A percentile compares a stretch with the other conserved stretches of the same genome.
Evolutionary conservation across 345 rosid genomes (phyloP).

Genomic region (Abelmoschus esculentus): DNA sequence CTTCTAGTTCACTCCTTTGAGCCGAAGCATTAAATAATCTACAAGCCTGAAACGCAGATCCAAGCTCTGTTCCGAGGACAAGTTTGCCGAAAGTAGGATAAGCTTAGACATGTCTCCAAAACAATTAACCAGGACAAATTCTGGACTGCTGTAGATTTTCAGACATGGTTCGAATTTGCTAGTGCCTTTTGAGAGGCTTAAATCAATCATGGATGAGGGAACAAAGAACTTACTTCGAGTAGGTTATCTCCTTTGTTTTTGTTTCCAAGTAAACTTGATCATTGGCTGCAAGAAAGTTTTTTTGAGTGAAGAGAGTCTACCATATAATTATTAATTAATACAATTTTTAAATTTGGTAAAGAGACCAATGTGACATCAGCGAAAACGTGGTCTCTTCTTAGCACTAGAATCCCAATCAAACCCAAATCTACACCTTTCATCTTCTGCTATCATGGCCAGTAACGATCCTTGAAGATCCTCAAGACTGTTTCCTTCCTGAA

Average conservation of each 20-base stretch:
- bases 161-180: too few species aligned
- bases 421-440: constrained; percentile 3
- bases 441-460: constrained; percentile 23
- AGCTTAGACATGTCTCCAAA: not conserved
- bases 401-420: not conserved
- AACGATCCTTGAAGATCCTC: constrained; percentile 26
- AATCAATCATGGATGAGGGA: too few species aligned
- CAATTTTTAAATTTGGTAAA: too few species aligned
- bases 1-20: too few species aligned
- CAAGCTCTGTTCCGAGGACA: too few species aligned
- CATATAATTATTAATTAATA: too few species aligned
- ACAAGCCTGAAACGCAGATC: too few species aligned
- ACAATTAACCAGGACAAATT: not conserved
- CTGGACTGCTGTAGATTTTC: not conserved
- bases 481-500: constrained; percentile 15
- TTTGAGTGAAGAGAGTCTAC: too few species aligned
- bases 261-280: too few species aligned
- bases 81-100: not conserved
- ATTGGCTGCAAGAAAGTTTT: too few species aligned
- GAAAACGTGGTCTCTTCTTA: constrained; percentile 1
- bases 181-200: too few species aligned
- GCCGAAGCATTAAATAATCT: too few species aligned
- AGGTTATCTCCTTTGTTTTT: constrained; percentile 4
- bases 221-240: not conserved
- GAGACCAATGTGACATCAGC: not conserved